Conservation (phyloP, 331 rosid species). For the Malus hybrid region DNA sequence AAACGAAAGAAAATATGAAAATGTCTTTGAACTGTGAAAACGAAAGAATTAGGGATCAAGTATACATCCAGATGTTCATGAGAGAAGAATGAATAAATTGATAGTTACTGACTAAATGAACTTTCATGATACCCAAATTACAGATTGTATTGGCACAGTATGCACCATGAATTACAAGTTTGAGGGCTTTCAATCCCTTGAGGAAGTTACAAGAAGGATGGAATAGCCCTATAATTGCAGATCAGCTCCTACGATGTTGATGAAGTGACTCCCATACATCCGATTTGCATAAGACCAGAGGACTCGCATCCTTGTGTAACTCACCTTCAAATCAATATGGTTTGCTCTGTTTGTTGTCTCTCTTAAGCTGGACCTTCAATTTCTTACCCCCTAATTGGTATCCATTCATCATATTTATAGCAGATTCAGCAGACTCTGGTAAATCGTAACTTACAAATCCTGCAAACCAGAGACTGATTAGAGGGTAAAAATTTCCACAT, state of each 20-base stretch:
- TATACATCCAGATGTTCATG: constrained; percentile 40
- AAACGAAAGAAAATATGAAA: neutral
- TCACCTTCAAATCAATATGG: constrained; percentile 54
- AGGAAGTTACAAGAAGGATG: constrained; percentile 30
- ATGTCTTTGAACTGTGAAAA: constrained; percentile 6
- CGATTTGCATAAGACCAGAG: constrained; percentile 15
- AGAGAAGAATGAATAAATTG: constrained; percentile 89
- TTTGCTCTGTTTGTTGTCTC: constrained; percentile 80
- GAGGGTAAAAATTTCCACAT: constrained; percentile 9
- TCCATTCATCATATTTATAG: constrained; percentile 87
- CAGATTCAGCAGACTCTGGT: constrained; percentile 80
- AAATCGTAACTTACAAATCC: constrained; percentile 96
- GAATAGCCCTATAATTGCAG: constrained; percentile 15
- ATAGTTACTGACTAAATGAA: constrained; percentile 60
- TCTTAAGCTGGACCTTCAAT: constrained; percentile 93
- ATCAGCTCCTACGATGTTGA: constrained; percentile 19
- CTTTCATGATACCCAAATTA: constrained; percentile 73
- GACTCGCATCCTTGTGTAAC: constrained; percentile 22
- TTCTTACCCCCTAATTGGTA: constrained; percentile 88
- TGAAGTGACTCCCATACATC: constrained; percentile 21
- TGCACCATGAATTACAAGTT: constrained; percentile 67
- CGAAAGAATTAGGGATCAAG: constrained; percentile 32
- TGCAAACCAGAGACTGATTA: constrained; percentile 36
- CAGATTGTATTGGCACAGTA: constrained; percentile 51
- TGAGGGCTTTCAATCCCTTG: constrained; percentile 24